phyloP scores from a whole-genome alignment of 148 eudicot species.

The Chenopodium quinoa region DNA sequence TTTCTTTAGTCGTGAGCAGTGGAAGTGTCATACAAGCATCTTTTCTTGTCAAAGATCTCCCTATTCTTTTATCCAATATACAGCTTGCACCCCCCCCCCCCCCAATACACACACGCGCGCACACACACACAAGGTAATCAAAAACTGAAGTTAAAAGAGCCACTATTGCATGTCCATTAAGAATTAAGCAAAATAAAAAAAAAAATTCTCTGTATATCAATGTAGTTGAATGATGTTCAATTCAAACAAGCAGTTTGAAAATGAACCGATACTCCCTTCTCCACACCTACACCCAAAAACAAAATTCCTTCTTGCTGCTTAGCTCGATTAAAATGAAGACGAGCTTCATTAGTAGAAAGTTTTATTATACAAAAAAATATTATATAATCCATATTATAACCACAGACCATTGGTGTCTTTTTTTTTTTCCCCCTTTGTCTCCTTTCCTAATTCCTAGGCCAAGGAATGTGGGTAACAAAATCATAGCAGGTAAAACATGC shows the following conservation, averaged over 20 bases:
- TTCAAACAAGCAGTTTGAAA: background rate
- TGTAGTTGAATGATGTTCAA: background rate
- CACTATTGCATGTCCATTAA: background rate
- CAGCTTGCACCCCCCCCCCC: too few species aligned
- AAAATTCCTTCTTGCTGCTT: background rate
- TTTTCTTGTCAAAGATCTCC: background rate
- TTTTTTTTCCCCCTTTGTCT: background rate
- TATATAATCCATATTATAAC: background rate
- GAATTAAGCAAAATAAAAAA: background rate
- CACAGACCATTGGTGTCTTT: background rate
- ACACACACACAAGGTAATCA: too few species aligned
- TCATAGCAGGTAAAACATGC: slow-evolving; percentile 5
- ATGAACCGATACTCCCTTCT: background rate
- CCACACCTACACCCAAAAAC: background rate
- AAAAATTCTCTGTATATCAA: background rate
- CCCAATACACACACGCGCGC: too few species aligned
- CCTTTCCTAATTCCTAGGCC: background rate
- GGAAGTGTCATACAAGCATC: background rate
- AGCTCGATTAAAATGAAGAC: background rate
- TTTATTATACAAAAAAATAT: background rate
- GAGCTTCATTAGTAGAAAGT: background rate
- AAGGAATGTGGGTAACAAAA: background rate
- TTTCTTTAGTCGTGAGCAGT: background rate
- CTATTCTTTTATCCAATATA: background rate
- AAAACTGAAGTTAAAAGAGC: background rate